Evolutionary conservation across 805 yeast species (phyloP).

Genomic region (Brettanomyces sp.): DNA sequence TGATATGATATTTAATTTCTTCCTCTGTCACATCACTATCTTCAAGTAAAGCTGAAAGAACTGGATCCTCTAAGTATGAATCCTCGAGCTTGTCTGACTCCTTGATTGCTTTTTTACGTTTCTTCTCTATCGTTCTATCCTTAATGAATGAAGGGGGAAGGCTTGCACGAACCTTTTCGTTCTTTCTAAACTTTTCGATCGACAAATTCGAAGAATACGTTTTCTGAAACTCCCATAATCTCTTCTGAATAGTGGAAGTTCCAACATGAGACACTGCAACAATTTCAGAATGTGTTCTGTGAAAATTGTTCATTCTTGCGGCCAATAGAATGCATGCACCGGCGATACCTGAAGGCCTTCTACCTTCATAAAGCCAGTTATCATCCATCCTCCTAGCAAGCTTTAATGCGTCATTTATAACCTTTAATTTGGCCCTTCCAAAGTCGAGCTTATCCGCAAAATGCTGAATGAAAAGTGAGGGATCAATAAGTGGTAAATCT

Average conservation of each 20-base stretch:
- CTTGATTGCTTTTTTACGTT: slow-evolving; percentile 17
- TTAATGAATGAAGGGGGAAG: slow-evolving; percentile 78
- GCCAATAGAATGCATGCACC: slow-evolving; percentile 93
- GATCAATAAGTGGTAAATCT: slow-evolving; percentile 82
- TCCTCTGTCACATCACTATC: slow-evolving; percentile 37
- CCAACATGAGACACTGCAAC: slow-evolving; percentile 95
- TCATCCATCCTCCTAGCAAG: slow-evolving; percentile 84
- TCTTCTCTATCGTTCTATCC: slow-evolving; percentile 44
- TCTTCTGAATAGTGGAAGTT: slow-evolving; percentile 82
- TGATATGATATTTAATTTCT: slow-evolving; percentile 29
- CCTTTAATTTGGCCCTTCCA: slow-evolving; percentile 63
- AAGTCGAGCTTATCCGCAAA: slow-evolving; percentile 83
- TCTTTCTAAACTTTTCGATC: slow-evolving; percentile 58
- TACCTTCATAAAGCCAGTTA: slow-evolving; percentile 95
- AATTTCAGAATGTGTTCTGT: slow-evolving; percentile 86
- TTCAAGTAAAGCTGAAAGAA: slow-evolving; percentile 32
- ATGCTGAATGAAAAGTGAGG: slow-evolving; percentile 86
- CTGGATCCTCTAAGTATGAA: slow-evolving; percentile 31
- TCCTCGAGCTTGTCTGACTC: slow-evolving; percentile 31
- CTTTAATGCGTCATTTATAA: slow-evolving; percentile 78
- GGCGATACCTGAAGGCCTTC: slow-evolving; percentile 97
- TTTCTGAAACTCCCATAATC: slow-evolving; percentile 78
- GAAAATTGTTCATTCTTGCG: slow-evolving; percentile 90
- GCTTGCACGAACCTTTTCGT: slow-evolving; percentile 33
- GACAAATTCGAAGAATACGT: slow-evolving; percentile 70